Base-by-base conservation (phyloP, 1,139 yeast genomes). In the Candida labiduridarum region DNA sequence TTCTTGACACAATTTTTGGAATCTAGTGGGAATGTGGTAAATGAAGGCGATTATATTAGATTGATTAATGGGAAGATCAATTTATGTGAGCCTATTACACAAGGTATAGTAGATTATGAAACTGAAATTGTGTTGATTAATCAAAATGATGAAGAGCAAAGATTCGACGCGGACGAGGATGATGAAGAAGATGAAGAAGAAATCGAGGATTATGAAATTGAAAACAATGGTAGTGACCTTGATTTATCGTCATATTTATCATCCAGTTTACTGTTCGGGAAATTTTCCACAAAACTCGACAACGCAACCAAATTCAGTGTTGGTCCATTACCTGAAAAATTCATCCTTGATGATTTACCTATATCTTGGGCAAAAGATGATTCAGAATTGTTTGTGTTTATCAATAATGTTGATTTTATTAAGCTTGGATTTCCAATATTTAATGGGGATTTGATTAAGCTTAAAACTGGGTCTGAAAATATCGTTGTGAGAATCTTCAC, bases 31-130 rank as follows among this genome's bases (percentile, higher is more conserved):
- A 59, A 67, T 8, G 69, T 76, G 14, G 69, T 76, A 2, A 59
- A 67, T 40, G 64, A 66, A 29, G 69, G 69, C 33, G 77, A 73
- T 50, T 48, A 60, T 3, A 62, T 81, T 2, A 61, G 77, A 53
- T 61, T 64, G n/a, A 62, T 81, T 29, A 76, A 79, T 57, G 87
- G 85, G 2, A 60, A 59, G 8, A 78, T 88, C 4, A 64, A 80
- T 7, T 76, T 85, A 33, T 82, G 91, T 62, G 96, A 87, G 56
- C 96, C 96, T 0, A 76, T 83, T 1, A 81, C 80, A 41, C 95
- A 87, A 62, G 96, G 96, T 1, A 58, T 64, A n/a, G 65, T 78
- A 2, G 65, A 65, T 38, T 55, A 55, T 1, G 59, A 60, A 8
- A 83, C 90, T 0, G 71, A 71, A 27, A 69, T 87, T n/a, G 77